Evolutionary conservation across 2,329 filamentous ascomycete genomes (phyloP).

Genomic region (Lasiodiplodia gonubiensis): DNA sequence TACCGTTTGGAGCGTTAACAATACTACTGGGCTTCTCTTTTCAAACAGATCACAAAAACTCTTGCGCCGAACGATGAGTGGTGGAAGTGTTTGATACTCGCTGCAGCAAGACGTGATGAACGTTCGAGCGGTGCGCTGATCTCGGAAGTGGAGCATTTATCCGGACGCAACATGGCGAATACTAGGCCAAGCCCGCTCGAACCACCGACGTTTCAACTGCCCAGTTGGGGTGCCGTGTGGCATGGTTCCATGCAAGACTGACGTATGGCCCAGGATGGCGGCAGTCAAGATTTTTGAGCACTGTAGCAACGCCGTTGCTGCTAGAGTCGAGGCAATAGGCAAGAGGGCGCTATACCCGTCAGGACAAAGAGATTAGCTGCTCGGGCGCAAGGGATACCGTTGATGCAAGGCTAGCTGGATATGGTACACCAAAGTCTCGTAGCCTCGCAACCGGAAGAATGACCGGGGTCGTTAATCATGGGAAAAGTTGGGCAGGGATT

Average conservation of each 20-base stretch:
- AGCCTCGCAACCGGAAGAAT: slow-evolving; percentile 21
- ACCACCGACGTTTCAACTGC: neutral
- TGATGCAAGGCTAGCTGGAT: neutral
- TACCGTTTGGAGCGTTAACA: neutral
- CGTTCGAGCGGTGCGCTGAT: slow-evolving; percentile 1
- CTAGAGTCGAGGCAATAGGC: neutral
- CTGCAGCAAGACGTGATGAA: neutral
- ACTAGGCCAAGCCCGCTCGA: neutral
- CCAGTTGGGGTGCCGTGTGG: neutral
- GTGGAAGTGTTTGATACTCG: neutral
- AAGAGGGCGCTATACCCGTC: neutral
- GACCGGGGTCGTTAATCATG: neutral
- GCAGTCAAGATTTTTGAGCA: neutral
- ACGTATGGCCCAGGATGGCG: neutral
- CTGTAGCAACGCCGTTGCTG: neutral
- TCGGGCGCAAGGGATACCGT: slow-evolving; percentile 9
- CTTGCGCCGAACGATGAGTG: neutral
- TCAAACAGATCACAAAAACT: neutral
- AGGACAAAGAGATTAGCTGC: neutral
- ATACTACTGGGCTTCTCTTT: neutral
- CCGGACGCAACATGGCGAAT: slow-evolving; percentile 1
- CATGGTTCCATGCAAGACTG: neutral
- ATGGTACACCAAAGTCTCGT: neutral
- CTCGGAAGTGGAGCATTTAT: slow-evolving; percentile 6
- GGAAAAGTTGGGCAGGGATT: neutral